Evolutionary conservation across 768 basidiomycete species (phyloP), one percentile per base, ranked within the genome.

Genomic region (Amanita brunnescens): DNA sequence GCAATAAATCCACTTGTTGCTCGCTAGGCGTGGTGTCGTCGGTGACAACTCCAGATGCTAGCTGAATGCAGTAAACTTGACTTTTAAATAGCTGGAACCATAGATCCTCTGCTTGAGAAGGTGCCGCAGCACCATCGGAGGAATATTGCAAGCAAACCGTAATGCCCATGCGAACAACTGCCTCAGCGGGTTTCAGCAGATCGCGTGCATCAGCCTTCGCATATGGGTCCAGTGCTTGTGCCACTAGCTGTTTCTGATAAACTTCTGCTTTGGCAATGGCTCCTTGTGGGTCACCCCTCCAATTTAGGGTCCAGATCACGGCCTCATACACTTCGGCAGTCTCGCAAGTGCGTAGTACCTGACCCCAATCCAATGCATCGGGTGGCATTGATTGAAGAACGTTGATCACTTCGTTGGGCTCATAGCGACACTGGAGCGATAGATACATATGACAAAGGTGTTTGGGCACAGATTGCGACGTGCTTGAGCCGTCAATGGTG

Each of bases 71-170:
- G 46, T 81, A 77, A 48, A 96, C 84, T 61, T 96, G 86, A 54
- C 85, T 83, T 59, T 80, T 81, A 29, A 98, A 75, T 1, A 96
- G 70, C 54, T 81, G 78, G 64, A 91, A 91, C 93, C 93, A 98
- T 56, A 91, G 78, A 55, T 95, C 89, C 61, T 96, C 93, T 13
- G 83, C 58, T 35, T 76, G 69, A 51, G 76, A 61, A 24, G 75
- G 66, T 26, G 60, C 65, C 8, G 70, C 64, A 16, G 69, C 67
- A 10, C 64, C 61, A 23, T 58, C 64, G 51, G 70, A 70, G 4
- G 88, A 89, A 47, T 79, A 80, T 49, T 81, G 75, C 34, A 85
- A 65, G 63, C 92, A 96, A 23, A 94, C 75, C 1, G 72, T 65
- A 2, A 85, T 75, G 29, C 84, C 85, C 26, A 78, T 76, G 12